Percentiles rank a stretch among this genome's conserved stretches.
phyloP scores from a whole-genome alignment of 2,329 filamentous ascomycete genomes.

The Ceratocystis colombiana region DNA sequence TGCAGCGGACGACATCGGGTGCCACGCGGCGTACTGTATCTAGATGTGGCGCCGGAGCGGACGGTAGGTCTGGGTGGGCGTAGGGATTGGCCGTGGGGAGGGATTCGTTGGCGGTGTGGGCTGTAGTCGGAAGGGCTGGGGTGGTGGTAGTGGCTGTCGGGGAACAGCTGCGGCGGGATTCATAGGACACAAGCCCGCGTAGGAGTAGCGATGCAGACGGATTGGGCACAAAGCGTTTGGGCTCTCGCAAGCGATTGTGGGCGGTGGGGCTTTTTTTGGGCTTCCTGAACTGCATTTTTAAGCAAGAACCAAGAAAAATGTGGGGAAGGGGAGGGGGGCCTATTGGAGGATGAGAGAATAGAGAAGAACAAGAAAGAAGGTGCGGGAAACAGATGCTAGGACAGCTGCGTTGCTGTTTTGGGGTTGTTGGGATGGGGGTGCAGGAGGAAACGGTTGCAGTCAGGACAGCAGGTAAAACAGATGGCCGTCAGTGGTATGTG shows the following conservation, averaged over 20 bases:
- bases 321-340: not conserved
- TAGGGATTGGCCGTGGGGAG: constrained; percentile 12
- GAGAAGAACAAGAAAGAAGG: constrained; percentile 6
- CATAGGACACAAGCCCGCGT: not conserved
- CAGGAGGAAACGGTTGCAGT: not conserved
- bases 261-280: constrained; percentile 11
- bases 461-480: not conserved
- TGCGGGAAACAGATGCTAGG: not conserved
- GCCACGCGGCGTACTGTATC: constrained; percentile 27
- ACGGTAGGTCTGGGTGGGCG: constrained; percentile 24
- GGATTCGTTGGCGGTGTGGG: not conserved
- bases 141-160: not conserved
- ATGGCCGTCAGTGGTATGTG: not conserved
- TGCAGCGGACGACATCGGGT: constrained; percentile 40
- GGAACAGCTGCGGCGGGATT: not conserved
- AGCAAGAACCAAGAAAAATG: constrained; percentile 4
- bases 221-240: constrained; percentile 4
- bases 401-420: not conserved
- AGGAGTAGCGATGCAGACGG: not conserved
- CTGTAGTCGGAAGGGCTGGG: not conserved
- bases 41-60: constrained; percentile 27
- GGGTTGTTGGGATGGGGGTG: not conserved
- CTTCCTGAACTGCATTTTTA: constrained; percentile 12
- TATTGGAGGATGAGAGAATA: constrained; percentile 5
- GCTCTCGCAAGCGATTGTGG: not conserved